Base-by-base conservation (phyloP, 768 basidiomycete species). In the Rhodotorula taiwanensis region DNA sequence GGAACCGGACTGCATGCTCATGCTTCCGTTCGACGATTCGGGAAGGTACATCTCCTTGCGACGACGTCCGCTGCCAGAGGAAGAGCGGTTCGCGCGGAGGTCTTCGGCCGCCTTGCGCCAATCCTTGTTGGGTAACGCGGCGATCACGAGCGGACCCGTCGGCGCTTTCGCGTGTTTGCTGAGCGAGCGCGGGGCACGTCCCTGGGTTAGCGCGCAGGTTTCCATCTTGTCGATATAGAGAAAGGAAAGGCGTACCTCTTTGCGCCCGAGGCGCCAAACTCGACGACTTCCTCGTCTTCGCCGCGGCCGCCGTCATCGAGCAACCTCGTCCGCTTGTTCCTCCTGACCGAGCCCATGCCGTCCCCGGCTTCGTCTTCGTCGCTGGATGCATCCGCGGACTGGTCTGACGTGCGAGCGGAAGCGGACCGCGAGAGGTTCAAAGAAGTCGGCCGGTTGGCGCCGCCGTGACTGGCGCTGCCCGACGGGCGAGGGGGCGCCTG, bases 21-120 rank as follows among this genome's bases (percentile, higher is more conserved):
- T 66, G 5, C 50, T 45, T 10, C 67, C 67, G 23, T 4, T 81
- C 83, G 31, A 15, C 42, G 42, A 11, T 4, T 81, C 80, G 3
- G 90, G 90, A 14, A 89, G 78, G 71, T 83, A 91, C 47, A 82
- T 80, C 18, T 76, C 55, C 55, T 70, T 70, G 60, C 66, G 59
- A 14, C 44, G 15, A 4, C 23, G 14, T n/a, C 36, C 25, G 16
- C 48, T 28, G 27, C 47, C 47, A n/a, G n/a, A 10, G 36, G 36
- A 16, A 39, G 33, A 21, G 50, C 25, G 21, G 36, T 51, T 27
- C 49, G 75, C 77, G 80, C 83, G 72, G 64, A 87, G 80, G 73
- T 83, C 85, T 45, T 86, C 80, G 21, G 88, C 88, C 13, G 83
- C 76, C 55, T 84, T 86, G 45, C 89, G 79, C 94, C 94, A 99